Percentiles rank a stretch among this genome's conserved stretches.
Evolutionary conservation across 441 rosid genomes (phyloP).

Genomic region (Daphne laureola): DNA sequence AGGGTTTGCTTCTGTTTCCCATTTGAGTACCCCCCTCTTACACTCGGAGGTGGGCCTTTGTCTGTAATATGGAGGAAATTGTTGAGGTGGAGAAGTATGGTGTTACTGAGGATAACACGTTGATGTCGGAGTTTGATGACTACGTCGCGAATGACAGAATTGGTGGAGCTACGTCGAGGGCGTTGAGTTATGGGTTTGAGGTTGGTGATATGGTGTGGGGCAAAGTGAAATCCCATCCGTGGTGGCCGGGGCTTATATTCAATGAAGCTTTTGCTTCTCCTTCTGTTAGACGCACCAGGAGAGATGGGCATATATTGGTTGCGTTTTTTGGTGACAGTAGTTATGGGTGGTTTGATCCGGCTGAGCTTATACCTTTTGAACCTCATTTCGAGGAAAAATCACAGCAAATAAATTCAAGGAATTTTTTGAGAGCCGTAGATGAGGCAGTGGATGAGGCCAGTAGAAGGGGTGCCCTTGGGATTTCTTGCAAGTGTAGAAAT

Average conservation of each 20-base stretch:
- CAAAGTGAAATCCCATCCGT: conserved; percentile 94
- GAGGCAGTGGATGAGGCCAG: conserved; percentile 87
- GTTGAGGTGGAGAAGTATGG: conserved; percentile 21
- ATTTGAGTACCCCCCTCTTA: too few relatives aligned
- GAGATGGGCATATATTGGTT: conserved; percentile 76
- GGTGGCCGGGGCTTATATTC: conserved; percentile 99
- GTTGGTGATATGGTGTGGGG: conserved; percentile 99
- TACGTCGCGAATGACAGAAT: conserved; percentile 74
- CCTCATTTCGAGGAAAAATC: conserved; percentile 59
- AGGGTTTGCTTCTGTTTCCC: too few relatives aligned
- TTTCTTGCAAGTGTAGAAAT: conserved; percentile 80
- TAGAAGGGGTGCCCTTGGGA: conserved; percentile 66
- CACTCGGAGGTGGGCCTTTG: too few relatives aligned
- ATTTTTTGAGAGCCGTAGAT: conserved; percentile 76
- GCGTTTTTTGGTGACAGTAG: conserved; percentile 97
- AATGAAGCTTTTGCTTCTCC: conserved; percentile 74
- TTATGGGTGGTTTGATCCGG: conserved; percentile 97
- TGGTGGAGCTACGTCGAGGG: conserved; percentile 56
- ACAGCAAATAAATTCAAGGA: conserved; percentile 52
- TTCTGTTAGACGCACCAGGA: conserved; percentile 75
- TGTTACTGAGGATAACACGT: conserved; percentile 32
- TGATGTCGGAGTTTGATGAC: conserved; percentile 82
- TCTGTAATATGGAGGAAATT: conserved; percentile 12
- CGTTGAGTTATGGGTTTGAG: conserved; percentile 67
- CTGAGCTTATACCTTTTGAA: conserved; percentile 86